Evolutionary conservation across 148 eudicot genomes (phyloP).

Genomic region (Mesembryanthemum crystallinum): DNA sequence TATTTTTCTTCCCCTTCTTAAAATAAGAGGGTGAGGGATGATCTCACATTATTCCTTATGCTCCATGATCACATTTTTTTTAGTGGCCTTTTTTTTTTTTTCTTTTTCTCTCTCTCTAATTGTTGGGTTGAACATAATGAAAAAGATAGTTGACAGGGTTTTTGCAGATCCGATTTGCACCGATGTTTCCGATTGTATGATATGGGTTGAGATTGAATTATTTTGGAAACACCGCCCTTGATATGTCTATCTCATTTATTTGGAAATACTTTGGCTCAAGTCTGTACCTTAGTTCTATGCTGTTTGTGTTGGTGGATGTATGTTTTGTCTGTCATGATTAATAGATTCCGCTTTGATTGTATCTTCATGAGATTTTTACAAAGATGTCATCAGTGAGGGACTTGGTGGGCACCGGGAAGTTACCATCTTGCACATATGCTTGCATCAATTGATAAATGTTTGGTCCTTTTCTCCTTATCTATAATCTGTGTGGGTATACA

Average conservation of each 20-base stretch:
- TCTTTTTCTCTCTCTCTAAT: neutral
- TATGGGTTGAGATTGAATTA: neutral
- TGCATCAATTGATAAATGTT: constrained; percentile 15
- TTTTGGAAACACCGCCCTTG: too few relatives aligned
- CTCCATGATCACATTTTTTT: neutral
- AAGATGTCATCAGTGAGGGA: neutral
- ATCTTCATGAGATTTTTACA: too few relatives aligned
- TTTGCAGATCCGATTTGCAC: neutral
- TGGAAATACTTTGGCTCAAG: neutral
- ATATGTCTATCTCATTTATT: neutral
- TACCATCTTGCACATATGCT: neutral
- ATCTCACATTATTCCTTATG: constrained; percentile 13
- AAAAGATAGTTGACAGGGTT: neutral
- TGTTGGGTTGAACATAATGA: neutral
- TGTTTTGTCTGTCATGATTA: neutral
- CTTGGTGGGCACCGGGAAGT: neutral
- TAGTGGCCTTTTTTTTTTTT: too few relatives aligned
- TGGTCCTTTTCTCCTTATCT: neutral
- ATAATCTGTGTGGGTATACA: neutral
- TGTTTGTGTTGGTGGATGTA: neutral
- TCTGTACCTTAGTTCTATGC: neutral
- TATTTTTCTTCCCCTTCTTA: neutral
- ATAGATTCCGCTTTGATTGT: too few relatives aligned
- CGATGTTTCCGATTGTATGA: neutral
- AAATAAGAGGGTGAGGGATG: neutral